These are phyloP conservation scores for Paragyromitra xinjiangensis DNA, from an alignment of 495 filamentous ascomycete genomes.

Conservation along the genomic window DNA sequence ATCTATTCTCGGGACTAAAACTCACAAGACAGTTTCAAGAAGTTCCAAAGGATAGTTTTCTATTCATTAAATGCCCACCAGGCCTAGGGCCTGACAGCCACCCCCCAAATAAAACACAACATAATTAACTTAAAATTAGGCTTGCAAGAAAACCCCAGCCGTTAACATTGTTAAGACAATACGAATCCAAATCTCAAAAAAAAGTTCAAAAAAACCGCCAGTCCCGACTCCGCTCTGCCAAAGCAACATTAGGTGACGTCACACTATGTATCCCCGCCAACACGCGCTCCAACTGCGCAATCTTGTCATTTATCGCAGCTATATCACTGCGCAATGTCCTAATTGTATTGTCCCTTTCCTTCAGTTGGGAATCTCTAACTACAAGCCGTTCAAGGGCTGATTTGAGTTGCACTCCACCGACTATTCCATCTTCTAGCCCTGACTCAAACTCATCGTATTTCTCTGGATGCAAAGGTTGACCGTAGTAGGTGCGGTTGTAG, in stretches of 20 bases:
- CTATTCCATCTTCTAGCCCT: background rate
- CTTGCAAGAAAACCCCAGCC: background rate
- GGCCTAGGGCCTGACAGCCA: no score
- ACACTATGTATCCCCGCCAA: background rate
- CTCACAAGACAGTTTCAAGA: no score
- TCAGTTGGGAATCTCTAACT: background rate
- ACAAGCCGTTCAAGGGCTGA: background rate
- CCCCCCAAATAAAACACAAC: background rate
- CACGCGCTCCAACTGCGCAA: background rate
- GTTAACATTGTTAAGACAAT: background rate
- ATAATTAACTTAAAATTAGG: background rate
- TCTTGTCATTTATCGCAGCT: background rate
- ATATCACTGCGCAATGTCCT: background rate
- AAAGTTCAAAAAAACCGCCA: background rate
- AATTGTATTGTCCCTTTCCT: background rate
- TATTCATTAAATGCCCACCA: no score
- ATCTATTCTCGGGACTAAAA: background rate
- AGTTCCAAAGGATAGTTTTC: no score
- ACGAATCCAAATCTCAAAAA: background rate
- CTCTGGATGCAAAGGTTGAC: background rate
- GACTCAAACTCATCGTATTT: background rate
- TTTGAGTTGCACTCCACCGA: background rate
- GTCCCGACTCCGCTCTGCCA: background rate
- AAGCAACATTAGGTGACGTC: background rate
- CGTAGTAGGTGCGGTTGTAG: background rate